Conservation (phyloP, 495 filamentous ascomycete species). For the Aspergillus indologenus region DNA sequence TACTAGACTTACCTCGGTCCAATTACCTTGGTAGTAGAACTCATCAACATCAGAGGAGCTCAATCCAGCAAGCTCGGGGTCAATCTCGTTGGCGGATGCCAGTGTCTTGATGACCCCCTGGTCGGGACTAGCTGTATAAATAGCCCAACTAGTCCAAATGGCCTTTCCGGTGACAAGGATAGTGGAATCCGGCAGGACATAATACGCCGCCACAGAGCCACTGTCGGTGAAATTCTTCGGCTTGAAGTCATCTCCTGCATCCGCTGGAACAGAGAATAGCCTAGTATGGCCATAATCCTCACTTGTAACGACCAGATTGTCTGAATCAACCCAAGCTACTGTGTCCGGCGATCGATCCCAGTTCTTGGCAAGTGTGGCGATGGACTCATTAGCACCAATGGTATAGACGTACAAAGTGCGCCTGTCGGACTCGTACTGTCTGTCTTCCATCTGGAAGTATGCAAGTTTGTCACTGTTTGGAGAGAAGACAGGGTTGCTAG, state of each 20-base stretch:
- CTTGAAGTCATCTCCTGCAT: conserved; percentile 30
- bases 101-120: conserved; percentile 24
- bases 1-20: conserved; percentile 28
- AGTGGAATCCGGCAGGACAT: conserved; percentile 31
- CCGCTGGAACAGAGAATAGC: conserved; percentile 32
- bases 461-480: conserved; percentile 35
- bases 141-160: conserved; percentile 34
- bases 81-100: conserved; percentile 36
- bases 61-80: conserved; percentile 30
- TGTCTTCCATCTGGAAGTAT: conserved; percentile 42
- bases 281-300: conserved; percentile 31
- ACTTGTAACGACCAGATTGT: conserved; percentile 29
- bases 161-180: conserved; percentile 33
- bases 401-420: conserved; percentile 36
- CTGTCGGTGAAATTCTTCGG: conserved; percentile 32
- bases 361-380: conserved; percentile 30
- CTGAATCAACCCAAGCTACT: conserved; percentile 36
- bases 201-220: conserved; percentile 25
- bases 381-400: conserved; percentile 27
- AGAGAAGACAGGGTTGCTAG: conserved; percentile 35
- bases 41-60: conserved; percentile 35
- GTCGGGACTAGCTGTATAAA: conserved; percentile 30
- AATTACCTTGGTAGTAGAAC: conserved; percentile 36
- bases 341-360: conserved; percentile 41
- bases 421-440: conserved; percentile 36